These are phyloP conservation scores for Fusarium pseudograminearum DNA, from an alignment of 2,329 filamentous ascomycete genomes.

Conservation along the genomic window DNA sequence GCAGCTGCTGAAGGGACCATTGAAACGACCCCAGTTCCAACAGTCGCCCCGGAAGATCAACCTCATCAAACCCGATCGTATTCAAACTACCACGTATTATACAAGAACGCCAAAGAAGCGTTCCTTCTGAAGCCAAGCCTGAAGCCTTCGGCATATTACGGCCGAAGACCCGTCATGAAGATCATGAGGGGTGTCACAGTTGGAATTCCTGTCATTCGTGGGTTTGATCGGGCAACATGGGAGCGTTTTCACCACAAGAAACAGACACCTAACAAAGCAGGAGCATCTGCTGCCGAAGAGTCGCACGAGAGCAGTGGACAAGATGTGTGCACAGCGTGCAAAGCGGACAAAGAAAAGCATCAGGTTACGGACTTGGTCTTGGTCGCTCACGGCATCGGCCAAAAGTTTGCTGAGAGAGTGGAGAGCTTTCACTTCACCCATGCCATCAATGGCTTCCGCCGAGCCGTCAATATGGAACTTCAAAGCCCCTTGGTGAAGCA, in stretches of 20 bases:
- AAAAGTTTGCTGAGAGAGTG: conserved; percentile 93
- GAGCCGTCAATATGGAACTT: conserved; percentile 87
- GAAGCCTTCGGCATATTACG: conserved; percentile 86
- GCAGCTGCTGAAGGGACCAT: conserved; percentile 67
- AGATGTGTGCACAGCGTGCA: conserved; percentile 67
- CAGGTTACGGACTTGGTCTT: conserved; percentile 89
- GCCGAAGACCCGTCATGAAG: conserved; percentile 82
- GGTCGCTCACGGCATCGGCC: conserved; percentile 94
- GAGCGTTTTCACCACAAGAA: conserved; percentile 72
- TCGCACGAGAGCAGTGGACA: conserved; percentile 47
- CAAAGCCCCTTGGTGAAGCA: conserved; percentile 78
- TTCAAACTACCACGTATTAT: conserved; percentile 84
- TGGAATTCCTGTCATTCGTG: conserved; percentile 88
- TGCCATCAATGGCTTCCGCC: conserved; percentile 89
- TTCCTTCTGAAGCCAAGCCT: conserved; percentile 89
- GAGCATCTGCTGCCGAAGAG: conserved; percentile 48
- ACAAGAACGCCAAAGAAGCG: conserved; percentile 80
- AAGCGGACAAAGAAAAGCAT: conserved; percentile 71
- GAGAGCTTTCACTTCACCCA: conserved; percentile 98
- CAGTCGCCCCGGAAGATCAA: conserved; percentile 53
- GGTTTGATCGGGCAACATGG: conserved; percentile 85
- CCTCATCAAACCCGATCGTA: conserved; percentile 68
- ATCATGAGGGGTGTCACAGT: conserved; percentile 86
- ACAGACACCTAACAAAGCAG: conserved; percentile 48
- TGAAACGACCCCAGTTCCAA: conserved; percentile 50